Evolutionary conservation across 768 basidiomycete genomes (phyloP).

Genomic region (Xanthoconium purpureum): DNA sequence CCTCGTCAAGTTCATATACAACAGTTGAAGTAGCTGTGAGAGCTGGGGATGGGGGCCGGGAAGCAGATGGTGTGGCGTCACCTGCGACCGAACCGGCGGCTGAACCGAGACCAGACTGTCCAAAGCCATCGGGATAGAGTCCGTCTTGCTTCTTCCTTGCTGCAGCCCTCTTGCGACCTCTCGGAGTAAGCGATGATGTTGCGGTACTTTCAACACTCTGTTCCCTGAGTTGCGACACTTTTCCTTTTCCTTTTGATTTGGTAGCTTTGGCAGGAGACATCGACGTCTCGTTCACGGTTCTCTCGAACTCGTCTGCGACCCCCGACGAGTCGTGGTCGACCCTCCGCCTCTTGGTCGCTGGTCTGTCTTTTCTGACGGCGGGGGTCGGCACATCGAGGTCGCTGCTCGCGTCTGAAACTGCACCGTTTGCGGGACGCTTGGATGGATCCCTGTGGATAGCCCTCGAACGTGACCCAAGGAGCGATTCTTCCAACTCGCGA

Average conservation of each 20-base stretch:
- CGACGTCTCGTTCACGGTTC: constrained; percentile 37
- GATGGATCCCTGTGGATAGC: constrained; percentile 43
- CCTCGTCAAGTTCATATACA: constrained; percentile 71
- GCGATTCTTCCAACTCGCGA: constrained; percentile 53
- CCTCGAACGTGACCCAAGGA: constrained; percentile 40
- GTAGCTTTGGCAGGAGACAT: constrained; percentile 35
- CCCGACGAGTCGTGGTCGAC: constrained; percentile 43
- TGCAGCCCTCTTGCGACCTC: constrained; percentile 54
- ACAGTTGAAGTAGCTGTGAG: constrained; percentile 51
- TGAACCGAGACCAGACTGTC: constrained; percentile 48
- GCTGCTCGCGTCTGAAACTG: constrained; percentile 57
- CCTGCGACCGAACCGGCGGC: constrained; percentile 50
- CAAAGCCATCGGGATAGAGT: constrained; percentile 49
- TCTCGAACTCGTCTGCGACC: constrained; percentile 50
- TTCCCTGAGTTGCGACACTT: constrained; percentile 46
- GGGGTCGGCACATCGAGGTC: constrained; percentile 46
- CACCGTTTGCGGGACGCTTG: constrained; percentile 49
- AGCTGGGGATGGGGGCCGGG: constrained; percentile 68
- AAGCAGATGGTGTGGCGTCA: constrained; percentile 68
- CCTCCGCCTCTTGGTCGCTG: constrained; percentile 60
- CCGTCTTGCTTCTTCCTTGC: constrained; percentile 56
- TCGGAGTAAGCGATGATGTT: constrained; percentile 41
- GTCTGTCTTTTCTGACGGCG: constrained; percentile 39
- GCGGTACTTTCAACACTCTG: constrained; percentile 54
- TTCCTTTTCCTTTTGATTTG: constrained; percentile 52